Percentiles rank a stretch among this genome's conserved stretches.
Evolutionary conservation across 176 grass and related monocot species (phyloP).

Genomic region (sorghum (Sorghum bicolor)): Sorghum_bicolor_NCBIv3 NC_012875.2:60275001-60275500

Average conservation of each 20-base stretch:
- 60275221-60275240: neutral
- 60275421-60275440: slow-evolving; percentile 74
- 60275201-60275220: neutral
- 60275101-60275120: neutral
- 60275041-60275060: neutral
- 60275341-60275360: slow-evolving; percentile 47
- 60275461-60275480: slow-evolving; percentile 78
- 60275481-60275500: slow-evolving; percentile 68
- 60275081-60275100: neutral
- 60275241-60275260: neutral
- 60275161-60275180: slow-evolving; percentile 1
- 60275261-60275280: neutral
- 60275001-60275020: neutral
- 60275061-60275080: neutral
- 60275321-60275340: neutral
- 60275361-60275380: slow-evolving; percentile 64
- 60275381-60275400: slow-evolving; percentile 97
- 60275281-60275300: neutral
- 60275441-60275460: slow-evolving; percentile 84
- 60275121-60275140: neutral
- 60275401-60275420: slow-evolving; percentile 62
- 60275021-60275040: neutral
- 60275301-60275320: neutral
- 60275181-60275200: neutral
- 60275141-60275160: neutral